phyloP scores from a whole-genome alignment of 2,329 filamentous ascomycete species.

The Grosmannia clavigera region DNA sequence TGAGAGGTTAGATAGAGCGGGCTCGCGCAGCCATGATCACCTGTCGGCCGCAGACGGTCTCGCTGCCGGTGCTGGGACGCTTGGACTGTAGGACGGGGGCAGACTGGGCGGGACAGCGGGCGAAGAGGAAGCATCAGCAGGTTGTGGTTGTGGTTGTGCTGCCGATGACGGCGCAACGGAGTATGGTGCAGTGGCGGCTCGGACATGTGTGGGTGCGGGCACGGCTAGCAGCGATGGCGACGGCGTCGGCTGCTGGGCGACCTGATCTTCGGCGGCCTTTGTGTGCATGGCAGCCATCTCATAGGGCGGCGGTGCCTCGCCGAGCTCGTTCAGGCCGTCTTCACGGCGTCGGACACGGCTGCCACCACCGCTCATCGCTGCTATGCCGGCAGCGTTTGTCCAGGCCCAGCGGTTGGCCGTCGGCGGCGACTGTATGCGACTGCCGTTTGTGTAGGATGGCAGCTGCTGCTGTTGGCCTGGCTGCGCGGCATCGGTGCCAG shows the following conservation, averaged over 20 bases:
- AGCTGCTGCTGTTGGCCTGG: background rate
- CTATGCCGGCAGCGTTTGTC: background rate
- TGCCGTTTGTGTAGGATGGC: background rate
- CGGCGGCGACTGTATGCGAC: background rate
- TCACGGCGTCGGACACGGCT: background rate
- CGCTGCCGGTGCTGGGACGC: background rate
- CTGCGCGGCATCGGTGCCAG: background rate
- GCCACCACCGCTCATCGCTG: background rate
- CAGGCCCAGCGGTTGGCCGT: slow-evolving; percentile 10
- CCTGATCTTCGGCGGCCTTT: background rate
- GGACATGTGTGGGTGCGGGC: background rate
- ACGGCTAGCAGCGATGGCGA: background rate
- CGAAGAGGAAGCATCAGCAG: background rate
- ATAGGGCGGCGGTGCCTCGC: slow-evolving; percentile 17
- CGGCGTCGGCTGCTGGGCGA: background rate
- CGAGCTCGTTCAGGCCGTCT: slow-evolving; percentile 17
- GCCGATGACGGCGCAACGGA: background rate
- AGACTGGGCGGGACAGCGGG: background rate
- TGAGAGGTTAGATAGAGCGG: background rate
- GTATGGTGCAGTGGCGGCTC: background rate
- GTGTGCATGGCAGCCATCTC: background rate
- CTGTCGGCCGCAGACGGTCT: background rate
- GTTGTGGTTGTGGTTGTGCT: background rate
- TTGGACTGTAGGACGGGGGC: background rate
- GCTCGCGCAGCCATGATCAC: background rate